Conservation (phyloP, 345 rosid species). For the Boechera divaricarpa region DNA sequence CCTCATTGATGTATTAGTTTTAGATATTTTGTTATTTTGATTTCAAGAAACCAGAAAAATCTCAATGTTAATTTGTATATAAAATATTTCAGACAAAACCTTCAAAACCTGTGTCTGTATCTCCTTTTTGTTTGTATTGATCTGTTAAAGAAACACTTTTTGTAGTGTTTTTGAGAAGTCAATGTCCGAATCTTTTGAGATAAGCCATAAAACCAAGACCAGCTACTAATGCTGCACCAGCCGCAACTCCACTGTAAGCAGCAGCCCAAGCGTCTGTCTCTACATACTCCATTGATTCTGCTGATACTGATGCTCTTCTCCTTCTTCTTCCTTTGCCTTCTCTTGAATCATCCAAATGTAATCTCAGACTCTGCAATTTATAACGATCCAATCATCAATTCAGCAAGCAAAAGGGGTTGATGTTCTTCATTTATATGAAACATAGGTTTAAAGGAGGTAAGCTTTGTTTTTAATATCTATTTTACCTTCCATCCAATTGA, state of each 20-base stretch:
- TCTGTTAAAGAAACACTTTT: slow-evolving; percentile 6
- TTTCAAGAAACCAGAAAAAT: background rate
- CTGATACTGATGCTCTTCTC: slow-evolving; percentile 51
- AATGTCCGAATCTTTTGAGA: slow-evolving; percentile 65
- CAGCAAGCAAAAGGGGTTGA: background rate
- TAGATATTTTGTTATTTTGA: slow-evolving; percentile 10
- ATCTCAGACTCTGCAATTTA: slow-evolving; percentile 74
- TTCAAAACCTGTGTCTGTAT: slow-evolving; percentile 13
- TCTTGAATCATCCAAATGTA: slow-evolving; percentile 84
- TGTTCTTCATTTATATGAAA: background rate
- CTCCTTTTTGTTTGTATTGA: slow-evolving; percentile 23
- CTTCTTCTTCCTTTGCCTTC: slow-evolving; percentile 47
- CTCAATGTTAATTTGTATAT: slow-evolving; percentile 17
- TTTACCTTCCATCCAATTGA: slow-evolving; percentile 91
- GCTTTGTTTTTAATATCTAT: background rate
- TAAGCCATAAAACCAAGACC: slow-evolving; percentile 89
- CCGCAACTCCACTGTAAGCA: slow-evolving; percentile 87
- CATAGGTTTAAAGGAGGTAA: background rate
- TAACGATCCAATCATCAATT: slow-evolving; percentile 18
- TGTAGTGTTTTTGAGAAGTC: slow-evolving; percentile 18
- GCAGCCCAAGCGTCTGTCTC: slow-evolving; percentile 86
- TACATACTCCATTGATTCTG: slow-evolving; percentile 63
- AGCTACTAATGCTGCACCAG: slow-evolving; percentile 91
- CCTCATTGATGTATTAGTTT: slow-evolving; percentile 24
- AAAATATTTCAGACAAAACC: slow-evolving; percentile 32